These are phyloP conservation scores for Chloris gayana DNA, from an alignment of 176 grass and related monocot genomes.

Conservation along the genomic window DNA sequence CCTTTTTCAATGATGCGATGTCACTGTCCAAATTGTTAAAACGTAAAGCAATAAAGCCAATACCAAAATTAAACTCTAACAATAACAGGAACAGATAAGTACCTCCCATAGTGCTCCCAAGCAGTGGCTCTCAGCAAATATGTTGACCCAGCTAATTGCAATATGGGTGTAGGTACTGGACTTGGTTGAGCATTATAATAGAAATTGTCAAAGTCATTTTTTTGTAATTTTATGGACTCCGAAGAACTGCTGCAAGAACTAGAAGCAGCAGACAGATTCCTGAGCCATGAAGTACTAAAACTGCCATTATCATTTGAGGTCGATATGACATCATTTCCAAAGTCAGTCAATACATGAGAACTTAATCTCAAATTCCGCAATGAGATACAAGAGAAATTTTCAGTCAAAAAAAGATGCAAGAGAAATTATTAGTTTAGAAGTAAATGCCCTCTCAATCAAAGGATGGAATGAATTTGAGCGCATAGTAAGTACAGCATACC, in stretches of 20 bases:
- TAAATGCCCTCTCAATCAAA: slow-evolving; percentile 5
- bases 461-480: neutral
- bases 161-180: slow-evolving; percentile 75
- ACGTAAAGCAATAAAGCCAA: neutral
- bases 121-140: slow-evolving; percentile 86
- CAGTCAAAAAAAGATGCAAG: slow-evolving; percentile 26
- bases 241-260: slow-evolving; percentile 44
- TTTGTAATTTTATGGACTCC: slow-evolving; percentile 43
- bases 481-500: slow-evolving; percentile 55
- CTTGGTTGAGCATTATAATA: slow-evolving; percentile 81
- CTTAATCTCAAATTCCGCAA: slow-evolving; percentile 85
- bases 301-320: slow-evolving; percentile 80
- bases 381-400: slow-evolving; percentile 19
- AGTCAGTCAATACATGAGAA: slow-evolving; percentile 74
- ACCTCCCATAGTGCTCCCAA: slow-evolving; percentile 98
- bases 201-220: slow-evolving; percentile 86
- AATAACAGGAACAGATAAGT: slow-evolving; percentile 41
- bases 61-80: slow-evolving; percentile 12
- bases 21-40: slow-evolving; percentile 12
- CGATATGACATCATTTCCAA: slow-evolving; percentile 71
- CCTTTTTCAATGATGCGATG: neutral
- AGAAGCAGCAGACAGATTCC: slow-evolving; percentile 55
- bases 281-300: slow-evolving; percentile 97
- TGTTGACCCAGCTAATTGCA: slow-evolving; percentile 85
- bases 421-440: slow-evolving; percentile 34